Evolutionary conservation across 75 land plant species (phyloP).

Genomic region (Pinus taeda): DNA sequence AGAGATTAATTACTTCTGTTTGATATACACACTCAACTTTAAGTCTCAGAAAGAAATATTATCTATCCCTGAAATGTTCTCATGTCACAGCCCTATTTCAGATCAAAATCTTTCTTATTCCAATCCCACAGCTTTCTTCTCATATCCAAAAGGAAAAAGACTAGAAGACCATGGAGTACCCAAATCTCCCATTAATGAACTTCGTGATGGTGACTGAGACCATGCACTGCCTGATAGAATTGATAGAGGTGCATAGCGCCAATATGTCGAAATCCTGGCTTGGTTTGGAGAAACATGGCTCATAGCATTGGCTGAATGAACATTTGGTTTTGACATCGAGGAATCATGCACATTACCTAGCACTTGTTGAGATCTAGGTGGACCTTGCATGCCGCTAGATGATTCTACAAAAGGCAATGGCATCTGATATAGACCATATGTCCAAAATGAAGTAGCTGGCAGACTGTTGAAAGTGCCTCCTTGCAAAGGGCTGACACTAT

Average conservation of each 20-base stretch:
- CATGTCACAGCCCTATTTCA: neutral
- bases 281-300: neutral
- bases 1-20: too few species aligned
- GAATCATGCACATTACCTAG: neutral
- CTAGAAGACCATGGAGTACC: neutral
- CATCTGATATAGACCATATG: constrained; percentile 6
- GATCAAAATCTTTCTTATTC: constrained; percentile 3
- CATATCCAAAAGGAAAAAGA: constrained; percentile 2
- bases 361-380: constrained; percentile 1
- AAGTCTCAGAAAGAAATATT: too few species aligned
- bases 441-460: neutral
- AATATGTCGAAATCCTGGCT: neutral
- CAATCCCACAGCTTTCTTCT: neutral
- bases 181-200: neutral
- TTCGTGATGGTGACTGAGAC: constrained; percentile 1
- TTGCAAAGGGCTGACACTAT: neutral
- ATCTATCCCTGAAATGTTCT: neutral
- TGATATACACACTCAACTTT: too few species aligned
- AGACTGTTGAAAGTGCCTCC: neutral
- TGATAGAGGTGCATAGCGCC: neutral
- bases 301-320: neutral
- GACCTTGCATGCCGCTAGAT: neutral
- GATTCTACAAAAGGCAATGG: neutral
- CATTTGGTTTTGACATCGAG: neutral
- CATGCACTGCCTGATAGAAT: neutral